A percentile compares a stretch with the other conserved stretches of the same genome.
Conservation (phyloP, 495 filamentous ascomycete genomes). For the Penicillium fimorum region DNA sequence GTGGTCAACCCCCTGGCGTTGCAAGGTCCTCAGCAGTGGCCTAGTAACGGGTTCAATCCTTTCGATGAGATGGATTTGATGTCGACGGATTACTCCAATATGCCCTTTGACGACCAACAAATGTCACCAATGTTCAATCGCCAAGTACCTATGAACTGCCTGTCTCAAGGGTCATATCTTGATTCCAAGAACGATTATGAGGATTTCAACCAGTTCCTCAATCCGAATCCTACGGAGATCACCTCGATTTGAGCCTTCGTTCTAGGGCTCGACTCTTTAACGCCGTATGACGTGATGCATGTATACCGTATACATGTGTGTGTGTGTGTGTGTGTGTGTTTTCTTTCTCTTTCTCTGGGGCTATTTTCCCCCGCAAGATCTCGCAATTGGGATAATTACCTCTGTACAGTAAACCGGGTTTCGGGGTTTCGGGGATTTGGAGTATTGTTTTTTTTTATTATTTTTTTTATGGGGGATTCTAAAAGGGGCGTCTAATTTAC, state of each 20-base stretch:
- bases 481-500: no score
- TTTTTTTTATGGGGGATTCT: no score
- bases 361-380: conserved; percentile 16
- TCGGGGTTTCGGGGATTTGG: conserved; percentile 6
- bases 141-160: conserved; percentile 40
- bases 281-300: conserved; percentile 41
- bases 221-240: conserved; percentile 45
- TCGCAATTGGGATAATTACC: conserved; percentile 22
- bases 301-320: conserved; percentile 39
- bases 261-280: conserved; percentile 20
- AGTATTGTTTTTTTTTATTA: no score
- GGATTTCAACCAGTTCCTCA: conserved; percentile 46
- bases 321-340: no score
- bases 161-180: conserved; percentile 29
- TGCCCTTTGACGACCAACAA: conserved; percentile 39
- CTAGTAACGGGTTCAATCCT: conserved; percentile 28
- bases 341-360: conserved; percentile 17
- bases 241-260: conserved; percentile 33
- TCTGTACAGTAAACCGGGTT: conserved; percentile 27
- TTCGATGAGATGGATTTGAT: conserved; percentile 49
- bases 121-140: conserved; percentile 43
- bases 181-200: conserved; percentile 40
- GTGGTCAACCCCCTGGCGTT: conserved; percentile 44
- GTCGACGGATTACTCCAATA: conserved; percentile 33
- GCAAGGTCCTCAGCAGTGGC: conserved; percentile 36